A percentile compares a stretch with the other conserved stretches of the same genome.
These are phyloP conservation scores for Jamesozyma hellenica DNA, from an alignment of 805 yeast genomes.

Conservation along the genomic window DNA sequence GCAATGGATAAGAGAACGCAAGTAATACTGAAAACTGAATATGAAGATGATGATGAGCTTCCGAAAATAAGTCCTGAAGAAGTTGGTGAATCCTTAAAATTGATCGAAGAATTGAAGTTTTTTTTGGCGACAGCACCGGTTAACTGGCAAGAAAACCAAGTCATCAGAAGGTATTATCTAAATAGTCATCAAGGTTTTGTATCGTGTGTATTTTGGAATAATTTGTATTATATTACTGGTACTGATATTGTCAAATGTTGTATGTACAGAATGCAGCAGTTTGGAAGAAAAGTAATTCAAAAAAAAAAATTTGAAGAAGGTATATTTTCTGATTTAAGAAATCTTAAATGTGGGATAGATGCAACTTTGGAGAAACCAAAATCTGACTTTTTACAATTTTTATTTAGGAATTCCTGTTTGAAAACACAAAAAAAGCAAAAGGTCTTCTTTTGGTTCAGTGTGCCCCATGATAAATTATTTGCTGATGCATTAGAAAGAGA, in stretches of 20 bases:
- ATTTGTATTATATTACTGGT: constrained; percentile 82
- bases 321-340: constrained; percentile 80
- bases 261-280: constrained; percentile 76
- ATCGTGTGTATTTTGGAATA: constrained; percentile 89
- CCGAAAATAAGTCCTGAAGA: constrained; percentile 8
- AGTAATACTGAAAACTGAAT: constrained; percentile 10
- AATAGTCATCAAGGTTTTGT: constrained; percentile 87
- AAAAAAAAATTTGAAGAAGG: constrained; percentile 96
- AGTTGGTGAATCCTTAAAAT: constrained; percentile 6
- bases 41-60: constrained; percentile 1
- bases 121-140: constrained; percentile 92
- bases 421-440: constrained; percentile 95
- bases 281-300: constrained; percentile 77
- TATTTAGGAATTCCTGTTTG: constrained; percentile 76
- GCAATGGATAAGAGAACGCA: constrained; percentile 13
- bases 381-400: constrained; percentile 71
- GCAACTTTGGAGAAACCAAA: constrained; percentile 83
- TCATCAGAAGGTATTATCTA: constrained; percentile 72
- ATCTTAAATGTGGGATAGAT: constrained; percentile 75
- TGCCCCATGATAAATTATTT: constrained; percentile 85
- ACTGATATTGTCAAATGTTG: constrained; percentile 92
- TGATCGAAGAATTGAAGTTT: constrained; percentile 67
- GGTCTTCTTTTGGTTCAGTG: constrained; percentile 93
- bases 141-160: constrained; percentile 82
- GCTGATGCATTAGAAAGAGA: constrained; percentile 92